phyloP scores from a whole-genome alignment of 2,329 filamentous ascomycete species.

The Paraphaeosphaeria minitans region DNA sequence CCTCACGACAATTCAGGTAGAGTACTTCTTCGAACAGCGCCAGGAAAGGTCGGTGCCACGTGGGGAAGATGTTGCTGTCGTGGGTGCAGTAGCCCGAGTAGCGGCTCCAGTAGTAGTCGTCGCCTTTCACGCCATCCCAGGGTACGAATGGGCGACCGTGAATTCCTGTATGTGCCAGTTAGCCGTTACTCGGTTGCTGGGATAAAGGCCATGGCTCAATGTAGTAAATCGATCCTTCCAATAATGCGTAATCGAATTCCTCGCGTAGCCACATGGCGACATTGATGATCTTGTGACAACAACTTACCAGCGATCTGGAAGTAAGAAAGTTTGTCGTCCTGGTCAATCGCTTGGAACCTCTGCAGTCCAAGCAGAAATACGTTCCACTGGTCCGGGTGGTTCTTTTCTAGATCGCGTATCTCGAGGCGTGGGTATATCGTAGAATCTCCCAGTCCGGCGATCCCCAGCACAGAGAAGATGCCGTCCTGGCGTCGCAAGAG shows the following conservation, averaged over 20 bases:
- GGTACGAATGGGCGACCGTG: constrained; percentile 71
- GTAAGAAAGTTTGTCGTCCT: constrained; percentile 70
- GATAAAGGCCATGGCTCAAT: background rate
- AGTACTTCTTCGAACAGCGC: constrained; percentile 60
- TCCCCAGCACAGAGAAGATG: constrained; percentile 27
- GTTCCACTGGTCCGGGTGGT: constrained; percentile 68
- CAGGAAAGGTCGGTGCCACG: constrained; percentile 83
- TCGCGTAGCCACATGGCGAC: constrained; percentile 1
- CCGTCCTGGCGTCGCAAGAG: constrained; percentile 14
- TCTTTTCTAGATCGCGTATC: constrained; percentile 67
- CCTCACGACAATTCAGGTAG: constrained; percentile 45
- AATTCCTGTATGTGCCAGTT: constrained; percentile 63
- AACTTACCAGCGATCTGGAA: constrained; percentile 74
- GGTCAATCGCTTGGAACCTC: constrained; percentile 70
- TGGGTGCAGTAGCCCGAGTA: constrained; percentile 74
- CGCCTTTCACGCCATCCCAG: constrained; percentile 59
- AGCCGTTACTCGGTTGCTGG: background rate
- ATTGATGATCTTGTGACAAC: background rate
- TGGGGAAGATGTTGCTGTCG: constrained; percentile 74
- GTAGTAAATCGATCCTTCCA: background rate
- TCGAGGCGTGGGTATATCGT: constrained; percentile 61
- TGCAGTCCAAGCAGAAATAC: constrained; percentile 75
- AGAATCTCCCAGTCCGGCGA: constrained; percentile 21
- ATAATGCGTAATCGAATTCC: background rate
- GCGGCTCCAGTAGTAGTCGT: constrained; percentile 56